Evolutionary conservation across 2,329 filamentous ascomycete species (phyloP), one percentile per base, ranked within the genome.

Genomic region (Xylariaceae sp.): DNA sequence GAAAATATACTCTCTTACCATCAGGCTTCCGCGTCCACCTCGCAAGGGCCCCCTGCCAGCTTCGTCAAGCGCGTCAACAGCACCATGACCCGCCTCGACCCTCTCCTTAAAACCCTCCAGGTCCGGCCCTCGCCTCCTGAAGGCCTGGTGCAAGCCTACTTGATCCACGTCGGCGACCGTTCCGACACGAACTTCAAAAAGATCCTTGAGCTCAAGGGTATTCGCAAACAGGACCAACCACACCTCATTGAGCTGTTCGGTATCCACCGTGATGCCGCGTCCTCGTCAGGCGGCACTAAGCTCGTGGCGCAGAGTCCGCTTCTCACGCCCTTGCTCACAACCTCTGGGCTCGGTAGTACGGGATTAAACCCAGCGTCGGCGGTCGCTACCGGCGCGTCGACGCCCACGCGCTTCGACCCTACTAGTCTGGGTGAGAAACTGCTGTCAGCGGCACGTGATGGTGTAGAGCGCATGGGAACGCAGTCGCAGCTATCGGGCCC

Each of bases 111-210:
- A 73, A 97, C 94, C 2, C 81, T 99, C 2, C 94, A 99, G 76
- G 92, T 99, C 47, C 89, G 89, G 31, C 85, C 91, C 2, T 89
- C 88, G 3, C 94, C 94, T 0, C 88, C 92, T 0, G 94, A 99
- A 75, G 92, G 89, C 1, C 82, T 99, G 3, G 91, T 99, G 0
- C 92, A 97, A 74, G 94, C 94, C 35, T 99, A 99, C 70, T 84
- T 99, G 35, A 95, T 97, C 71, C 94, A 97, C 73, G 94, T 99
- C 61, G 91, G 84, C 62, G 94, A 99, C 76, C 86, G 88, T 53
- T 95, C 88, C 60, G 94, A 97, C 69, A 82, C 84, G 65, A 99
- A 99, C 73, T 99, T 99, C 80, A 86, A 86, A 68, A 97, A 96
- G 74, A 88, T 99, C 56, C 83, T 99, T 45, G 94, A 99, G 49